Base-by-base conservation (phyloP, 768 basidiomycete genomes). In the Lentinula lateritia region DNA sequence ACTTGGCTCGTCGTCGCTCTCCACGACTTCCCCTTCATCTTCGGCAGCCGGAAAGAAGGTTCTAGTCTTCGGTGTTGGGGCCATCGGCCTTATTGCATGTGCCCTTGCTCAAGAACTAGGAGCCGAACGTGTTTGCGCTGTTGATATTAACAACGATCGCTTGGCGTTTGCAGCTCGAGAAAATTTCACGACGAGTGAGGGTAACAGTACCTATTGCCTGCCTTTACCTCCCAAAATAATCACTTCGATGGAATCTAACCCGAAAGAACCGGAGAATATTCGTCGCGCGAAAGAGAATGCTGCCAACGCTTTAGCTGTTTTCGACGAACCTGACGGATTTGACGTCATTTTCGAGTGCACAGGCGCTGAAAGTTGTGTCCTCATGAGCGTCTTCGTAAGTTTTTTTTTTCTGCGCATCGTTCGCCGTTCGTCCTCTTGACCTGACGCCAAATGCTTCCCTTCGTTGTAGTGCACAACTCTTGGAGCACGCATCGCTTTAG, bases 311-410 rank as follows among this genome's bases (percentile, higher is more conserved):
- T 77, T 93, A 61, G 68, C 75, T 53, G 72, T 78, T 58, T 90
- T 92, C 69, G 76, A 73, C 62, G 75, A 80, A 62, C 78, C 78
- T 23, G 87, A 92, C 32, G 96, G 96, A 35, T 96, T 93, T 74
- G 94, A 97, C 72, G 79, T 92, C 69, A 89, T 98, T 53, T 92
- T 95, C 69, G 95, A 98, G 73, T 98, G 95, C 75, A 95, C 94
- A 12, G 95, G 95, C 64, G 93, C 93, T 2, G 94, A 96, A 73
- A 80, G 86, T 39, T 93, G 91, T 70, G 93, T 96, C 70, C 93
- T 96, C 71, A 88, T 92, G 85, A 88, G 91, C 55, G 82, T 95
- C 64, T 85, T 91, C 75, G 93, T 95, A 76, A 80, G 93, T 81
- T 46, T 41, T 45, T 53, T 53, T 23, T 23, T 39, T 42, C 41